phyloP scores from a whole-genome alignment of 352 stramenopile species.

The Phytophthora europaea region DNA sequence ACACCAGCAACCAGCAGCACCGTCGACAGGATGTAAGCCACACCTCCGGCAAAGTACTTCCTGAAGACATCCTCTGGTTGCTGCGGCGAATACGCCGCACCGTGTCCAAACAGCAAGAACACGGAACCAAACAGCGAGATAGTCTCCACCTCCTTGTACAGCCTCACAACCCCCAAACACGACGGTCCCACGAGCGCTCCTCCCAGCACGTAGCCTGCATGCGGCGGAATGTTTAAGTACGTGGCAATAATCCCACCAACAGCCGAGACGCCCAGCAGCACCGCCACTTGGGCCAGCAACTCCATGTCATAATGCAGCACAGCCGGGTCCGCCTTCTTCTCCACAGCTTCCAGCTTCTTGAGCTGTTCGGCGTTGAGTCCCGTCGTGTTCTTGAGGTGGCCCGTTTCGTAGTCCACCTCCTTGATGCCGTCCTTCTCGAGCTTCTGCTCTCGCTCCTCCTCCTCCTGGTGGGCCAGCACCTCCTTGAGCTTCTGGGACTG shows the following conservation, averaged over 20 bases:
- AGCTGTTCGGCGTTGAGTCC: conserved; percentile 67
- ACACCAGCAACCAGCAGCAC: conserved; percentile 79
- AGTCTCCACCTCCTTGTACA: conserved; percentile 94
- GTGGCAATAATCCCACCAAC: conserved; percentile 92
- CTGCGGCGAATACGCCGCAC: conserved; percentile 77
- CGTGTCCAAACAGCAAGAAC: conserved; percentile 94
- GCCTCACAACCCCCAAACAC: conserved; percentile 83
- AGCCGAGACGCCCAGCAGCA: conserved; percentile 83
- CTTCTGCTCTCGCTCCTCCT: conserved; percentile 82
- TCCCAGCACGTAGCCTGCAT: conserved; percentile 92
- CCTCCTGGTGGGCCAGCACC: conserved; percentile 80
- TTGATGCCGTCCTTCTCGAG: conserved; percentile 86
- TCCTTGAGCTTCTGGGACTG: conserved; percentile 85
- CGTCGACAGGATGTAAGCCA: conserved; percentile 78
- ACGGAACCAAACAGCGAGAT: conserved; percentile 95
- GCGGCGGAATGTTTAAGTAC: conserved; percentile 90
- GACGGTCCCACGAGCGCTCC: conserved; percentile 92
- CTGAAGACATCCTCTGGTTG: conserved; percentile 74
- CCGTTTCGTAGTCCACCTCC: conserved; percentile 87
- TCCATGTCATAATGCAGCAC: conserved; percentile 91
- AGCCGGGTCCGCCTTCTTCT: conserved; percentile 86
- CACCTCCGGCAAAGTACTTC: conserved; percentile 76
- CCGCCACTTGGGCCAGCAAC: conserved; percentile 85
- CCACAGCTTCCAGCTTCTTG: conserved; percentile 79
- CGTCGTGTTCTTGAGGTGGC: conserved; percentile 80